phyloP scores from a whole-genome alignment of 768 basidiomycete species.

The Melanogaster broomeanus region DNA sequence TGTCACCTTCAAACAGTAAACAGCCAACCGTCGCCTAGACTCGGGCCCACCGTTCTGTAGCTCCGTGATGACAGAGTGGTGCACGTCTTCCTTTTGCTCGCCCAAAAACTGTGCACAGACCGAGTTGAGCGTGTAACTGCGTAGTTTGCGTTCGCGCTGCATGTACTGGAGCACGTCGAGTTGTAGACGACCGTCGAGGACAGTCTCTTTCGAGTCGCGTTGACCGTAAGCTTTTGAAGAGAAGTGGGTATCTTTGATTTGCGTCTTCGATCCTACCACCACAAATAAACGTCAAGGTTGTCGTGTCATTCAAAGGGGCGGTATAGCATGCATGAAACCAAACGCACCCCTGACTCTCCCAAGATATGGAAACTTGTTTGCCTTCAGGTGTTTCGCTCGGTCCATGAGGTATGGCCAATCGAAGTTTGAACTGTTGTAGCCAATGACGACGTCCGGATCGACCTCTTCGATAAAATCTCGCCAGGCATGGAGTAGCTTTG shows the following conservation, averaged over 20 bases:
- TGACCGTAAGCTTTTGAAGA: constrained; percentile 97
- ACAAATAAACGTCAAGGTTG: not conserved
- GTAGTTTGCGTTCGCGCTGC: constrained; percentile 97
- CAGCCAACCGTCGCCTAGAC: constrained; percentile 87
- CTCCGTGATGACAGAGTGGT: constrained; percentile 97
- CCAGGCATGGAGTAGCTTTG: constrained; percentile 79
- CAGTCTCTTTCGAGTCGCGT: constrained; percentile 93
- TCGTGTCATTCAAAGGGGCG: constrained; percentile 3
- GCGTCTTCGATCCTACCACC: constrained; percentile 64
- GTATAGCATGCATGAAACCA: not conserved
- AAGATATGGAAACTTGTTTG: constrained; percentile 65
- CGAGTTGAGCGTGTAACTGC: constrained; percentile 96
- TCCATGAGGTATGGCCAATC: constrained; percentile 97
- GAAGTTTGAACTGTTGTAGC: constrained; percentile 93
- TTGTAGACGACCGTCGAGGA: constrained; percentile 89
- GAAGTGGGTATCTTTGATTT: constrained; percentile 93
- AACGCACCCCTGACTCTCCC: constrained; percentile 72
- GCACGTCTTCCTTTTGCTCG: constrained; percentile 99
- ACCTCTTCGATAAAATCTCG: constrained; percentile 84
- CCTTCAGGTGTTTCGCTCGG: constrained; percentile 81
- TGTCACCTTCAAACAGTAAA: constrained; percentile 93
- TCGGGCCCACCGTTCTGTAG: constrained; percentile 96
- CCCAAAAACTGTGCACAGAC: constrained; percentile 98
- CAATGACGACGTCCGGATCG: constrained; percentile 95
- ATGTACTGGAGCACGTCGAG: constrained; percentile 96